phyloP scores from a whole-genome alignment of 192 early-diverging fungal genomes.

The Coemansia sp. region DNA sequence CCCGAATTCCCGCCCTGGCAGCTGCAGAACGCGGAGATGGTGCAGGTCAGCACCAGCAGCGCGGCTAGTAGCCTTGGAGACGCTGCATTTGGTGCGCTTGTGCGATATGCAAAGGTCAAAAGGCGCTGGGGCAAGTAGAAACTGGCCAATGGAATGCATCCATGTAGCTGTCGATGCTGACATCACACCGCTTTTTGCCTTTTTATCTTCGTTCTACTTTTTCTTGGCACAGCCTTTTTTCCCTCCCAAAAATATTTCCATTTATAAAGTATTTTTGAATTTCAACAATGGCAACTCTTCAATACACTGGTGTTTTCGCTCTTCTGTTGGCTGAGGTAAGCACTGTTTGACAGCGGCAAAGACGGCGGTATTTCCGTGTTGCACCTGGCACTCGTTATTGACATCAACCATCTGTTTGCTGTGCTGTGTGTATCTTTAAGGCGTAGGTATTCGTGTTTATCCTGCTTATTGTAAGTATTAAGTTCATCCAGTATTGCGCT shows the following conservation, averaged over 20 bases:
- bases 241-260: neutral
- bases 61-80: conserved; percentile 23
- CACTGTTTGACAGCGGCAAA: neutral
- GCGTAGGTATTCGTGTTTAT: conserved; percentile 43
- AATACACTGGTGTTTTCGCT: conserved; percentile 52
- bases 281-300: conserved; percentile 42
- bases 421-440: neutral
- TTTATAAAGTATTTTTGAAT: conserved; percentile 6
- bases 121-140: conserved; percentile 49
- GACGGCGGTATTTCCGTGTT: neutral
- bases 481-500: neutral
- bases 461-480: conserved; percentile 33
- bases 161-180: neutral
- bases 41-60: conserved; percentile 23
- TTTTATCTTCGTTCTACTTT: neutral
- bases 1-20: conserved; percentile 55
- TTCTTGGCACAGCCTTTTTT: conserved; percentile 11
- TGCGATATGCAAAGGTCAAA: conserved; percentile 43
- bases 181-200: neutral
- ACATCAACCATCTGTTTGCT: neutral
- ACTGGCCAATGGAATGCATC: neutral
- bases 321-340: conserved; percentile 47
- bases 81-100: conserved; percentile 27
- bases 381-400: neutral
- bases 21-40: conserved; percentile 49